phyloP scores from a whole-genome alignment of 331 rosid species.

The Malus hybrid region DNA sequence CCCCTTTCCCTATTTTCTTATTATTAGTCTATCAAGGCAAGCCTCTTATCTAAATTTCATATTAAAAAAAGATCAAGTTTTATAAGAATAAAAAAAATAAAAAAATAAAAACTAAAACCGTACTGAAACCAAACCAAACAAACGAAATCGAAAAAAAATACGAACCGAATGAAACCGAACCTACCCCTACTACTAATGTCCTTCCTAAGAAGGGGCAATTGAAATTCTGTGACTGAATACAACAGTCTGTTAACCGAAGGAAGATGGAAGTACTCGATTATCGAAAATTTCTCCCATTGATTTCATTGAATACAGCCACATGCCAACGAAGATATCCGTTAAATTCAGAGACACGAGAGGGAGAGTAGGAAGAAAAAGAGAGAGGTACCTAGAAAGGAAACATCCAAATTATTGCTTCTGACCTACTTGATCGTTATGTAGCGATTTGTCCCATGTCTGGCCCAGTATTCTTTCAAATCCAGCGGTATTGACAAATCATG shows the following conservation, averaged over 20 bases:
- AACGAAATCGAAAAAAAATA: no score
- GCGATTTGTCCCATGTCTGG: slow-evolving; percentile 51
- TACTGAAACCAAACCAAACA: no score
- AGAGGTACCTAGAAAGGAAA: not conserved
- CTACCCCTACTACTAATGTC: not conserved
- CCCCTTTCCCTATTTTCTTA: no score
- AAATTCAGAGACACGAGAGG: not conserved
- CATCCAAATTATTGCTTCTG: not conserved
- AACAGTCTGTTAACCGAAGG: not conserved
- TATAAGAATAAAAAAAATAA: no score
- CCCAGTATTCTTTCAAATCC: slow-evolving; percentile 49
- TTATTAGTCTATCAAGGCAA: no score
- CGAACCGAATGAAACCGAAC: no score
- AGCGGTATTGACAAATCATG: slow-evolving; percentile 39
- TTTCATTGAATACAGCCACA: slow-evolving; percentile 6
- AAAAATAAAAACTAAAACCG: no score
- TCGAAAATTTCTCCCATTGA: slow-evolving; percentile 1
- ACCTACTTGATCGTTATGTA: slow-evolving; percentile 42
- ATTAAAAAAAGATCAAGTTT: no score
- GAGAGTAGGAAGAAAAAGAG: not conserved
- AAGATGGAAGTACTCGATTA: not conserved
- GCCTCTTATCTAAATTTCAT: no score
- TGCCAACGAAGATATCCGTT: slow-evolving; percentile 1
- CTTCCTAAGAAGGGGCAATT: not conserved
- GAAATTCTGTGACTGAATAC: slow-evolving; percentile 4